These are phyloP conservation scores for Kwoniella sp. DNA, from an alignment of 768 basidiomycete species.

Conservation along the genomic window DNA sequence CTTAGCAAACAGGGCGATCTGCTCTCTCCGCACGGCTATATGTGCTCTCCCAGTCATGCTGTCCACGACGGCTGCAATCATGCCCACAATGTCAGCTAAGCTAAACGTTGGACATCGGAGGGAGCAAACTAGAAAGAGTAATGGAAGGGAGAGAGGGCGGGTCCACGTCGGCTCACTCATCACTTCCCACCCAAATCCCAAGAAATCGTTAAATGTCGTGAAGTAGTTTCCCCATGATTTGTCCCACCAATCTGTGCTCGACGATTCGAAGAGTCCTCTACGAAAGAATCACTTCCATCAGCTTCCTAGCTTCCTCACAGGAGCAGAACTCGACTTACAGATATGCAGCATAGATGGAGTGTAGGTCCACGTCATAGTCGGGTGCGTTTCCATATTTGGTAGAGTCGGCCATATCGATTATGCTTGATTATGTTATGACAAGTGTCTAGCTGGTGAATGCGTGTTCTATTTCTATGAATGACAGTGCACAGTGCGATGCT, in stretches of 20 bases:
- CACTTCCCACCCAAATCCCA: conserved; percentile 54
- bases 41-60: conserved; percentile 40
- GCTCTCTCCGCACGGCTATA: conserved; percentile 46
- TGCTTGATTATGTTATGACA: not conserved
- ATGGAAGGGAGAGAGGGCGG: not conserved
- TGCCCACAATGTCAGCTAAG: not conserved
- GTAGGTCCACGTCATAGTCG: conserved; percentile 52
- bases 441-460: not conserved
- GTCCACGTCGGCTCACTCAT: conserved; percentile 40
- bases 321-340: conserved; percentile 51
- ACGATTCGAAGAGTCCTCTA: conserved; percentile 37
- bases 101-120: not conserved
- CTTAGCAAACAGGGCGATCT: conserved; percentile 53
- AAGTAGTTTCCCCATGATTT: conserved; percentile 54
- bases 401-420: conserved; percentile 31
- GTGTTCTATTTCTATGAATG: not conserved
- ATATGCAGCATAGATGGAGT: conserved; percentile 54
- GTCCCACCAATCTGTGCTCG: conserved; percentile 49
- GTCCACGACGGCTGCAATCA: conserved; percentile 44
- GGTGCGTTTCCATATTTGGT: conserved; percentile 49
- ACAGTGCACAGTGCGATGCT: too few relatives aligned
- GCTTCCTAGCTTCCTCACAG: not conserved
- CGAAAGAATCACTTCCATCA: not conserved
- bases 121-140: not conserved
- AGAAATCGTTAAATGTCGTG: conserved; percentile 51